Evolutionary conservation across 345 rosid species (phyloP).

Genomic region (Anacardium occidentale): DNA sequence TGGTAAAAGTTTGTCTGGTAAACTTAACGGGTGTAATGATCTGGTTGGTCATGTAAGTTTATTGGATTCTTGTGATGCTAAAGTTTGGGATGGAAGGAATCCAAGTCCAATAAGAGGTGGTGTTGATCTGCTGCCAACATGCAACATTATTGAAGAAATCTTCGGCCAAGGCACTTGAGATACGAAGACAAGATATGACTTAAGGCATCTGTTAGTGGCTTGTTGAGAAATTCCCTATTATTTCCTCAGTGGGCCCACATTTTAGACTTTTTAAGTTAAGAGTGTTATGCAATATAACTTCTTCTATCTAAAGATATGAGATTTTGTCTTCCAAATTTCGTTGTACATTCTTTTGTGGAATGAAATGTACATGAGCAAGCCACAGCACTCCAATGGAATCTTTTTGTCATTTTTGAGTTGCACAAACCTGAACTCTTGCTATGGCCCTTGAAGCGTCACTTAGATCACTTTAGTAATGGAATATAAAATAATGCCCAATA

Average conservation of each 20-base stretch:
- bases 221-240: neutral
- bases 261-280: conserved; percentile 1
- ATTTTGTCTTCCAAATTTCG: conserved; percentile 1
- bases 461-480: neutral
- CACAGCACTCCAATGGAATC: conserved; percentile 2
- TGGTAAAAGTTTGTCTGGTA: conserved; percentile 21
- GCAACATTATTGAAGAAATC: conserved; percentile 61
- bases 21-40: conserved; percentile 35
- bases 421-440: neutral
- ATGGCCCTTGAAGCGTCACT: neutral
- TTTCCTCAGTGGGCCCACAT: neutral
- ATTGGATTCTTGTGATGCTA: conserved; percentile 41
- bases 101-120: conserved; percentile 31
- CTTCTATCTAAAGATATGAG: conserved; percentile 9
- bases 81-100: conserved; percentile 42
- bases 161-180: conserved; percentile 47
- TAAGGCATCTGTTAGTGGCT: conserved; percentile 18
- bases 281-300: conserved; percentile 2
- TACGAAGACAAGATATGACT: conserved; percentile 35
- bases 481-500: neutral
- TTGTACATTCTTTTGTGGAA: conserved; percentile 21
- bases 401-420: neutral
- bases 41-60: conserved; percentile 36
- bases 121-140: conserved; percentile 49
- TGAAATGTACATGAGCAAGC: conserved; percentile 9